These are phyloP conservation scores for Podila verticillata DNA, from an alignment of 192 early-diverging fungal genomes.

Conservation along the genomic window DNA sequence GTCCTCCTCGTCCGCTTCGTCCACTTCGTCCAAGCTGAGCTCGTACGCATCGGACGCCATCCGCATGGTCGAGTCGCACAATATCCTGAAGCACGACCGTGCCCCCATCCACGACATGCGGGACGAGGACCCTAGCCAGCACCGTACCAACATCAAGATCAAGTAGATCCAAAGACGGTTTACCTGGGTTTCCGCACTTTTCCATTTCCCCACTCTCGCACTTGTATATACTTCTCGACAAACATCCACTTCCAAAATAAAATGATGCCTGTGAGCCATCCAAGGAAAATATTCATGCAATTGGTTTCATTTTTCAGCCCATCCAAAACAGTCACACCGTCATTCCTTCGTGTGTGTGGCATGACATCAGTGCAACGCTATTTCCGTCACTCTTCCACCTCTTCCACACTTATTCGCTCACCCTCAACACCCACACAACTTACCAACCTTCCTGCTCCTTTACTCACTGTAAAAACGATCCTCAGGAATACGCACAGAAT, in stretches of 20 bases:
- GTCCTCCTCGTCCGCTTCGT: background rate
- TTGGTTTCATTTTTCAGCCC: background rate
- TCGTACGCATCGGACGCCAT: constrained; percentile 39
- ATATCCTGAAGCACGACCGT: constrained; percentile 35
- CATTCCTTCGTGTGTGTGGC: too few species aligned
- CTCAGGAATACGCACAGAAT: too few species aligned
- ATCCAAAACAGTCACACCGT: too few species aligned
- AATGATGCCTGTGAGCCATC: too few species aligned
- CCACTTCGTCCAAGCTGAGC: constrained; percentile 11
- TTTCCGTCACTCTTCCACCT: background rate
- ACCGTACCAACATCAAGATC: constrained; percentile 4
- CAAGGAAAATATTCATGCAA: too few species aligned
- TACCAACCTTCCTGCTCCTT: too few species aligned
- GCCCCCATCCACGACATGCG: constrained; percentile 25
- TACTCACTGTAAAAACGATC: too few species aligned
- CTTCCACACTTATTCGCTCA: too few species aligned
- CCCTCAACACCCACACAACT: too few species aligned
- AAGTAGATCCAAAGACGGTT: background rate
- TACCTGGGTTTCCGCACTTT: background rate
- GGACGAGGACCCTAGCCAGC: constrained; percentile 17
- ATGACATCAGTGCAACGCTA: background rate
- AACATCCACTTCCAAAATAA: too few species aligned
- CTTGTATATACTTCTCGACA: background rate
- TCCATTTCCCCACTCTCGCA: background rate
- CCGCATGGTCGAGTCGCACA: constrained; percentile 47